A percentile compares a stretch with the other conserved stretches of the same genome.
Evolutionary conservation across 1,139 yeast genomes (phyloP).

Genomic region (Candida sanyaensis): DNA sequence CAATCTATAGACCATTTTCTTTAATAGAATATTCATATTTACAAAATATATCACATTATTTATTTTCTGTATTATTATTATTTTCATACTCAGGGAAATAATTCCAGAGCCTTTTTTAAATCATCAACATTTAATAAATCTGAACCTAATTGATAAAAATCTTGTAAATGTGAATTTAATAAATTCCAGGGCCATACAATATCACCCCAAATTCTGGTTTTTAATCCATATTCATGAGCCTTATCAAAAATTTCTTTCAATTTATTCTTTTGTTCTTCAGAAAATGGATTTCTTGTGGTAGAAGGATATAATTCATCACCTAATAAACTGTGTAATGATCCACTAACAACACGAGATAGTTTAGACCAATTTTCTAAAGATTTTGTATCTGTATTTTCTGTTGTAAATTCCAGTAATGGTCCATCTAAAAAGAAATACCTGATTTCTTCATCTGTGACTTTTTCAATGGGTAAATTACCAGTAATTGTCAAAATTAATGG

Average conservation of each 20-base stretch:
- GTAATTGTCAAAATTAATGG: constrained; percentile 44
- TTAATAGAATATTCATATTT: too few species aligned
- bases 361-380: constrained; percentile 24
- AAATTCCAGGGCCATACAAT: constrained; percentile 39
- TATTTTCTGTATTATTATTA: too few species aligned
- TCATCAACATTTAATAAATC: constrained; percentile 46
- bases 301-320: constrained; percentile 23
- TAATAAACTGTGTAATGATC: constrained; percentile 31
- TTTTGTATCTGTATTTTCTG: constrained; percentile 3
- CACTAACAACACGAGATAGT: constrained; percentile 38
- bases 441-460: constrained; percentile 23
- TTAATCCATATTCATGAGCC: constrained; percentile 39
- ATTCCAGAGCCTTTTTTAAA: constrained; percentile 25
- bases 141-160: constrained; percentile 29
- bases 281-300: constrained; percentile 20
- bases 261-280: constrained; percentile 20
- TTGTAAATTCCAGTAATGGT: constrained; percentile 30
- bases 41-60: not conserved
- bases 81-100: constrained; percentile 15
- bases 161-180: constrained; percentile 29
- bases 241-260: constrained; percentile 23
- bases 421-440: constrained; percentile 43
- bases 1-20: not conserved
- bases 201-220: constrained; percentile 49
- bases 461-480: constrained; percentile 40